Conservation (phyloP, 768 basidiomycete species). For the Crassisporium funariophilum region DNA sequence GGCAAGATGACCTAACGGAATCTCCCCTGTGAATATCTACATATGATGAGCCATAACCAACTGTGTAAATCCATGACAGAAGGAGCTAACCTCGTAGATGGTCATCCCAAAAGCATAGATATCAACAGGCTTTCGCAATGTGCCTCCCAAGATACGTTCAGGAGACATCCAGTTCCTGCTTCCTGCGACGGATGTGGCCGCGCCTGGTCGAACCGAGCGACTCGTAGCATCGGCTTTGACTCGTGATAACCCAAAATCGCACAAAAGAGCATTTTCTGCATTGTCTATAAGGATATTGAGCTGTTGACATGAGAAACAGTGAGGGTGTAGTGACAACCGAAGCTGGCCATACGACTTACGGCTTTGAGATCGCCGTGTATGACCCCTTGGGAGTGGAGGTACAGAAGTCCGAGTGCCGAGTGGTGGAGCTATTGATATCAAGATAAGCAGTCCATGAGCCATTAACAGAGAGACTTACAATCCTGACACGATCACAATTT, state of each 20-base stretch:
- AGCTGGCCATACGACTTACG: too few species aligned
- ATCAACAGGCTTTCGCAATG: constrained; percentile 17
- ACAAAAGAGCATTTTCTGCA: constrained; percentile 21
- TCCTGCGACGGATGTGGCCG: constrained; percentile 8
- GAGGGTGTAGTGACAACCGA: too few species aligned
- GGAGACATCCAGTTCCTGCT: constrained; percentile 32
- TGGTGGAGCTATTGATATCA: constrained; percentile 21
- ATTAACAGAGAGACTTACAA: constrained; percentile 15
- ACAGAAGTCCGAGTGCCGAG: constrained; percentile 23
- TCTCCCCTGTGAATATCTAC: constrained; percentile 20
- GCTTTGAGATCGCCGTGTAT: constrained; percentile 33
- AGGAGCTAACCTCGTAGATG: constrained; percentile 22
- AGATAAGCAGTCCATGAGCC: not conserved
- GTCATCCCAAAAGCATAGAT: constrained; percentile 30
- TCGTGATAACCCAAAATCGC: constrained; percentile 29
- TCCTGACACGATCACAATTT: constrained; percentile 17
- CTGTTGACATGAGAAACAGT: too few species aligned
- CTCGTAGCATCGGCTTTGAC: constrained; percentile 26
- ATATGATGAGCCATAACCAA: not conserved
- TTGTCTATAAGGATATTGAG: constrained; percentile 29
- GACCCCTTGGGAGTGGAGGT: constrained; percentile 26
- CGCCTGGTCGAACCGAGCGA: constrained; percentile 11
- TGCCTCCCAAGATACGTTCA: constrained; percentile 21
- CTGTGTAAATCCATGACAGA: not conserved
- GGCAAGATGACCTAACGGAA: constrained; percentile 16